Conservation (phyloP, 2,329 filamentous ascomycete genomes). For the Pseudogymnoascus verrucosus region DNA sequence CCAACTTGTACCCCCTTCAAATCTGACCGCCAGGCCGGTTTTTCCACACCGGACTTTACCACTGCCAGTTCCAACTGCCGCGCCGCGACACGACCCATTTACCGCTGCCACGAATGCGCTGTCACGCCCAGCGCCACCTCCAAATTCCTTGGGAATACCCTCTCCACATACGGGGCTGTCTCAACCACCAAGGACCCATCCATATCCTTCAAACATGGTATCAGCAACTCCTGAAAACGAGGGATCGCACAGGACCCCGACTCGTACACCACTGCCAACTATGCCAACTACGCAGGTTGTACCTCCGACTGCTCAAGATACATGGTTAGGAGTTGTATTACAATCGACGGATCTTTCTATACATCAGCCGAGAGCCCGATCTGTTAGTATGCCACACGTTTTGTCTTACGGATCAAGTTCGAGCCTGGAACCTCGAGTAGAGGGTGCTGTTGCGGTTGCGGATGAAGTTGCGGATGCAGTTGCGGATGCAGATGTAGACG, state of each 20-base stretch:
- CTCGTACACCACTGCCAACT: not conserved
- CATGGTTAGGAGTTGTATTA: not conserved
- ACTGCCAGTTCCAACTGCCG: not conserved
- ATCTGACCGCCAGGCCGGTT: not conserved
- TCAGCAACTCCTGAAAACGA: not conserved
- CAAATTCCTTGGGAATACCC: not conserved
- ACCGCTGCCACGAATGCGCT: too few relatives aligned
- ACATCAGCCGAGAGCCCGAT: not conserved
- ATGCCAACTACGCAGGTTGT: not conserved
- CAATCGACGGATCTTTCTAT: not conserved
- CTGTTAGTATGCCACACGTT: not conserved
- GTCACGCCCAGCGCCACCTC: not conserved
- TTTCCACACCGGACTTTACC: not conserved
- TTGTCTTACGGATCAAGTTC: not conserved
- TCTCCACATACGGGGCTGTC: not conserved
- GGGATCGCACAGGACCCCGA: not conserved
- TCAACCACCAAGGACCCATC: not conserved
- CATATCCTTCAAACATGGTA: not conserved
- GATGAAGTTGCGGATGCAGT: not conserved
- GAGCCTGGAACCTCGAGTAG: not conserved
- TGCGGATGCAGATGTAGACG: not conserved
- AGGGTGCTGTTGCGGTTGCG: not conserved
- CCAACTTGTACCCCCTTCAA: not conserved
- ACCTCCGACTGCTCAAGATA: not conserved
- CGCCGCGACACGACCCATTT: not conserved